Evolutionary conservation across 139 green algal genomes (phyloP).

Genomic region (Desmodesmus armatus): DNA sequence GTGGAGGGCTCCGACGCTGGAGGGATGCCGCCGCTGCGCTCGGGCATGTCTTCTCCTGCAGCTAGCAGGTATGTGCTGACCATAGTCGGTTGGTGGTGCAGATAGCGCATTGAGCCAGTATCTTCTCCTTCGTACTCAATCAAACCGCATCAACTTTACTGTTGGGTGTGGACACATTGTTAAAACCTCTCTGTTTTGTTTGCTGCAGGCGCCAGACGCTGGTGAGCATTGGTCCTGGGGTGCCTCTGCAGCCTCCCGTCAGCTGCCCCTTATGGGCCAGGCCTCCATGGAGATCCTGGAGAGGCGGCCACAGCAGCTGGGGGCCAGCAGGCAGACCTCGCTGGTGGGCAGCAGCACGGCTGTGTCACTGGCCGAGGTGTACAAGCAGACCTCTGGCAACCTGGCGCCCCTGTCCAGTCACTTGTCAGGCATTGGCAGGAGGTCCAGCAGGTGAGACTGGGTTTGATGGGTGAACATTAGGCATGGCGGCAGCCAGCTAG

Average conservation of each 20-base stretch:
- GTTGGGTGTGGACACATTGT: too few species aligned
- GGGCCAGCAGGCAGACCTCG: slow-evolving; percentile 10
- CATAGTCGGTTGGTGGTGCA: too few species aligned
- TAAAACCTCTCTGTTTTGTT: too few species aligned
- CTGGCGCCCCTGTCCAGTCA: slow-evolving; percentile 14
- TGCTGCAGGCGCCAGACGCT: not conserved
- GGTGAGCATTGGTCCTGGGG: not conserved
- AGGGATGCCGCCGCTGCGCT: not conserved
- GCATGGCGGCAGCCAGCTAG: too few species aligned
- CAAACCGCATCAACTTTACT: too few species aligned
- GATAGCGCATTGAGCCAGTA: too few species aligned
- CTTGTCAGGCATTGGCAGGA: too few species aligned
- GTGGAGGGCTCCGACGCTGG: too few species aligned
- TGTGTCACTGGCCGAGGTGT: slow-evolving; percentile 19
- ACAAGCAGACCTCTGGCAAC: slow-evolving; percentile 15
- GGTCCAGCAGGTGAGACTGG: slow-evolving; percentile 27
- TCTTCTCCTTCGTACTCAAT: too few species aligned
- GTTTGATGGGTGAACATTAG: too few species aligned
- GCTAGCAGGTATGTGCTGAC: too few species aligned
- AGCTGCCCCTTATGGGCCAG: slow-evolving; percentile 16
- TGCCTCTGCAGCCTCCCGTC: not conserved
- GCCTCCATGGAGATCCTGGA: slow-evolving; percentile 29
- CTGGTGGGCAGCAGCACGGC: not conserved
- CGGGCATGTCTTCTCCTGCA: not conserved
- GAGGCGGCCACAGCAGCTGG: not conserved